Base-by-base conservation (phyloP, 1,284 basidiomycete species). In the Microstroma glucosiphilum region DNA sequence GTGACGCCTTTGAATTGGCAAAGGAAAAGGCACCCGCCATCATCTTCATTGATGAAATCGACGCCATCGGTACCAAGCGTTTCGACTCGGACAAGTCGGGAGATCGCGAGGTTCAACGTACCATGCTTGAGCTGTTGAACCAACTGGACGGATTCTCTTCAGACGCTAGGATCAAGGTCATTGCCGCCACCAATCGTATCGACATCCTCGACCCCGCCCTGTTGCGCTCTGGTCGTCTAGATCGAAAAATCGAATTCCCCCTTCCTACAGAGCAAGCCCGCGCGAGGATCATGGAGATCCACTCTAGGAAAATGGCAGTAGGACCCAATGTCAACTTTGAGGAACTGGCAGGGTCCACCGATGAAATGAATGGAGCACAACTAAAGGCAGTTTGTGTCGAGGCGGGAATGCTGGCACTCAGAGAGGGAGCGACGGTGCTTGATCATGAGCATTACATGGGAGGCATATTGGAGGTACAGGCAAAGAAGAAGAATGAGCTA, bases 11-110 rank as follows among this genome's bases (percentile, higher is more conserved):
- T 85, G 86, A 92, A 63, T 89, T 96, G 6, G 96, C 96, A 9
- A 93, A 96, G 81, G 93, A 97, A 79, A 90, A 97, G 76, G 91
- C 93, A 12, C 94, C 96, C 3, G 94, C 92, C 59, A 98, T 99
- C 68, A 91, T 99, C 43, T 99, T 99, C 81, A 98, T 99, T 79
- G 96, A 99, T 80, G 96, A 99, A 80, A 91, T 99, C 66, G 96
- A 99, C 77, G 96, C 96, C 40, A 87, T 99, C 75, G 96, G 96
- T 76, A 98, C 94, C 3, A 99, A 99, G 82, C 89, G 94, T 84
- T 96, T 98, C 80, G 96, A 98, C 72, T 94, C 91, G 43, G 94
- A 93, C 66, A 96, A 93, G 30, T 91, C 92, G 54, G 96, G 96
- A 68, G 94, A 99, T 82, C 88, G 94, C 67, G 96, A 99, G 83